Evolutionary conservation across 2,329 filamentous ascomycete genomes (phyloP).

Genomic region (Fusarium xylarioides): DNA sequence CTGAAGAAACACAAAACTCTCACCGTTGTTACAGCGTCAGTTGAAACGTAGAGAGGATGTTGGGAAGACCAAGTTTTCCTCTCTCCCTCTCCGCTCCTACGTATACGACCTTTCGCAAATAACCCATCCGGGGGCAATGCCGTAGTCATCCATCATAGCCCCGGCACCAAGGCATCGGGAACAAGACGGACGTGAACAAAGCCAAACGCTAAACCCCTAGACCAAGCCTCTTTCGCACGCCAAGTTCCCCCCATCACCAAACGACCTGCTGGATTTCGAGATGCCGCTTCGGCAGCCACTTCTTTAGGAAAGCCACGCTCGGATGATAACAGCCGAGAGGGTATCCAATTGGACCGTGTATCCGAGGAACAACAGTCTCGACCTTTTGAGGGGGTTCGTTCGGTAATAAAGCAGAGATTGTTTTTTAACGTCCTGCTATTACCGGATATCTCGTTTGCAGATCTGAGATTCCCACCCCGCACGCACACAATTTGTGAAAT

Average conservation of each 20-base stretch:
- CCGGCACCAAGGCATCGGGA: conserved; percentile 21
- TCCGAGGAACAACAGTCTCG: not conserved
- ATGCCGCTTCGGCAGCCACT: conserved; percentile 15
- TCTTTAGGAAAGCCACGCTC: conserved; percentile 10
- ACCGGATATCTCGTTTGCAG: conserved; percentile 25
- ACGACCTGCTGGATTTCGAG: not conserved
- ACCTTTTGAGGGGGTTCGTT: not conserved
- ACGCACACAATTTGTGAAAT: not conserved
- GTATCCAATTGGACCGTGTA: not conserved
- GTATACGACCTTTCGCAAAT: not conserved
- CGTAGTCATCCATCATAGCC: not conserved
- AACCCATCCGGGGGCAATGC: conserved; percentile 4
- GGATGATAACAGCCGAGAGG: conserved; percentile 9
- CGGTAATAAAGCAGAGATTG: not conserved
- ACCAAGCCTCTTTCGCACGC: conserved; percentile 12
- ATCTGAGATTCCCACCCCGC: conserved; percentile 23
- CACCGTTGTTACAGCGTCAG: not conserved
- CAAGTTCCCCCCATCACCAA: not conserved
- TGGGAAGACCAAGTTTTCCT: not conserved
- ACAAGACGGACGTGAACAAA: conserved; percentile 36
- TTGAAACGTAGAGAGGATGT: not conserved
- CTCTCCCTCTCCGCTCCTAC: not conserved
- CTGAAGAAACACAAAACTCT: not conserved
- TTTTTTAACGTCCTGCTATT: not conserved
- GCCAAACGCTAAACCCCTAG: conserved; percentile 15